Evolutionary conservation across 2,329 filamentous ascomycete species (phyloP).

Genomic region (Cercospora zeina): DNA sequence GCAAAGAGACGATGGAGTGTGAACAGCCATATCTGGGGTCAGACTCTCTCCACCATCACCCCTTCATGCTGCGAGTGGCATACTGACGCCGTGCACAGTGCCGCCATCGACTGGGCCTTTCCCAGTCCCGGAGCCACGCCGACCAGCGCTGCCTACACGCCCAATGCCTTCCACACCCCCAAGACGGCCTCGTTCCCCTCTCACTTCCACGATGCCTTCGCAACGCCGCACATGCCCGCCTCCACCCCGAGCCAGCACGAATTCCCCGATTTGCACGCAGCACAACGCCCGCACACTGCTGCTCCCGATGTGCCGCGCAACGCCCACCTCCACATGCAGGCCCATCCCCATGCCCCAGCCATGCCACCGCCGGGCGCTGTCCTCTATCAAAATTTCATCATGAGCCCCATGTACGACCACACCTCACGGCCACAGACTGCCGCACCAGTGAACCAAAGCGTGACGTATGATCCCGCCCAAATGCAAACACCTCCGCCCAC

Average conservation of each 20-base stretch:
- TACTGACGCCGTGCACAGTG: slow-evolving; percentile 37
- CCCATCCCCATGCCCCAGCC: slow-evolving; percentile 18
- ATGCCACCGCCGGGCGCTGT: slow-evolving; percentile 26
- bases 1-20: slow-evolving; percentile 26
- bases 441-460: slow-evolving; percentile 18
- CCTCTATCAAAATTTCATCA: slow-evolving; percentile 17
- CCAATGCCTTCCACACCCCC: slow-evolving; percentile 49
- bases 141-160: slow-evolving; percentile 43
- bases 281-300: slow-evolving; percentile 32
- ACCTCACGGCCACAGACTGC: slow-evolving; percentile 16
- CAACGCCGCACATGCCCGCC: slow-evolving; percentile 50
- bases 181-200: slow-evolving; percentile 46
- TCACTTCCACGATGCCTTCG: slow-evolving; percentile 54
- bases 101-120: slow-evolving; percentile 50
- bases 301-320: slow-evolving; percentile 31
- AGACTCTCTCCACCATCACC: background rate
- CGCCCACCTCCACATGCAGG: slow-evolving; percentile 31
- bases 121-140: slow-evolving; percentile 54
- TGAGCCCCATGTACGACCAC: slow-evolving; percentile 28
- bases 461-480: slow-evolving; percentile 43
- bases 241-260: slow-evolving; percentile 40
- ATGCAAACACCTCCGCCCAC: slow-evolving; percentile 65
- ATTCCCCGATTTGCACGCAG: slow-evolving; percentile 33
- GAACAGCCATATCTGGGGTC: slow-evolving; percentile 31
- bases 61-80: background rate